These are phyloP conservation scores for Vigna mungo DNA, from an alignment of 306 rosid genomes.

Conservation along the genomic window DNA sequence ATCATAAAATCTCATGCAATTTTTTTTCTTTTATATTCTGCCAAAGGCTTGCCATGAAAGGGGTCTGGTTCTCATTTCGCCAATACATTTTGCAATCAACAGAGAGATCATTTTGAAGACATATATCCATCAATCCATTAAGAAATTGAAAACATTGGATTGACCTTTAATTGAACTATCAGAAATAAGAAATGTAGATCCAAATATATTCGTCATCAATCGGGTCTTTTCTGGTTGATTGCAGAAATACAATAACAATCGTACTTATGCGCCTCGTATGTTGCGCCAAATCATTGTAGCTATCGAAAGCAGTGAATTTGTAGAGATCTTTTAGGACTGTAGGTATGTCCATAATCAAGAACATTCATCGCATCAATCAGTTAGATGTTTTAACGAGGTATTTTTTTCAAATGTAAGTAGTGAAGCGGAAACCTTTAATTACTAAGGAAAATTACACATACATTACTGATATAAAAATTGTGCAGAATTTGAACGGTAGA, in stretches of 20 bases:
- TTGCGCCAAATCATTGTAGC: conserved; percentile 7
- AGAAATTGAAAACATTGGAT: background rate
- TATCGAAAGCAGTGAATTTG: background rate
- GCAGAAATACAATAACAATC: background rate
- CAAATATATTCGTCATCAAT: background rate
- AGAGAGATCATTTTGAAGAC: conserved; percentile 19
- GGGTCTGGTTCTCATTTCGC: background rate
- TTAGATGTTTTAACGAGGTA: background rate
- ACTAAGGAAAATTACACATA: background rate
- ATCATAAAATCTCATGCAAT: conserved; percentile 16
- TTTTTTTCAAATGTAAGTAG: background rate
- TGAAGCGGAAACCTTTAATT: background rate
- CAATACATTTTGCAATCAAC: conserved; percentile 12
- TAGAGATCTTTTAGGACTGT: too few relatives aligned
- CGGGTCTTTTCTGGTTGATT: conserved; percentile 15
- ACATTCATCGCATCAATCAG: background rate
- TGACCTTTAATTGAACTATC: background rate
- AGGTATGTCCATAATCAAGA: background rate
- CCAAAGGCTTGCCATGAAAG: conserved; percentile 19
- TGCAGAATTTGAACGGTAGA: background rate
- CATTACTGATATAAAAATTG: background rate
- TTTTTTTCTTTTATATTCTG: background rate
- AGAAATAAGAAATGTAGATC: conserved; percentile 31
- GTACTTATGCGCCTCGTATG: background rate
- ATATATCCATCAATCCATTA: conserved; percentile 1